A percentile compares a stretch with the other conserved stretches of the same genome.
Conservation (phyloP, 108 stramenopile species). For the Schizochytrium sp. region DNA sequence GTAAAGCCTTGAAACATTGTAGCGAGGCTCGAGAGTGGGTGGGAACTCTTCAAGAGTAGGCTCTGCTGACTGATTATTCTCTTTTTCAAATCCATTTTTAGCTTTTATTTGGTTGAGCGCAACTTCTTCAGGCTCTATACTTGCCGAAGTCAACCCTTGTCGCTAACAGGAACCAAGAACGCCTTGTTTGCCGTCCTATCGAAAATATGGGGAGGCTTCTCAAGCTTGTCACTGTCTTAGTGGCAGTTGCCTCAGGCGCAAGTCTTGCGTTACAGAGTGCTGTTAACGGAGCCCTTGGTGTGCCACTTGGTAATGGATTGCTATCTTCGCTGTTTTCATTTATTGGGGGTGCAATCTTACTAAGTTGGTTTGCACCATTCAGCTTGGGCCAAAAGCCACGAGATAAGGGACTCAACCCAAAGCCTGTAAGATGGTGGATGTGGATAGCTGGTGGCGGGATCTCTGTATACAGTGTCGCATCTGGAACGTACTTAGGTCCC, state of each 20-base stretch:
- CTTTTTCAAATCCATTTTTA: no score
- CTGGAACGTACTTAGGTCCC: slow-evolving; percentile 40
- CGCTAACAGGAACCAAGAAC: no score
- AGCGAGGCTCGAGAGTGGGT: no score
- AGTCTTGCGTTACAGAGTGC: slow-evolving; percentile 13
- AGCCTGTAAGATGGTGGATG: slow-evolving; percentile 43
- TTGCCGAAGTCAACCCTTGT: no score
- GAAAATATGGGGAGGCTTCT: neutral
- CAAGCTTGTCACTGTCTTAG: neutral
- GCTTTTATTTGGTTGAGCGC: no score
- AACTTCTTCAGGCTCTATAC: no score
- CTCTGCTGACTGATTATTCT: no score
- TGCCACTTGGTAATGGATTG: slow-evolving; percentile 26
- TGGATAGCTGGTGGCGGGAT: slow-evolving; percentile 2
- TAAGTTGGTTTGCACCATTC: neutral
- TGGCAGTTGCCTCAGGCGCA: neutral
- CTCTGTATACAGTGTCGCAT: neutral
- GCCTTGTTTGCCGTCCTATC: neutral
- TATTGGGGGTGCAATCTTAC: slow-evolving; percentile 3
- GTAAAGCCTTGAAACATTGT: no score
- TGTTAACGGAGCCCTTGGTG: neutral
- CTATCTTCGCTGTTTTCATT: neutral
- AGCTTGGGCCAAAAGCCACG: neutral
- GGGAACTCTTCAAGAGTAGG: no score
- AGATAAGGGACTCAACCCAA: neutral